Conservation (phyloP, 202 grass and related monocot genomes). For the Schoenoplectus tabernaemontani region DNA sequence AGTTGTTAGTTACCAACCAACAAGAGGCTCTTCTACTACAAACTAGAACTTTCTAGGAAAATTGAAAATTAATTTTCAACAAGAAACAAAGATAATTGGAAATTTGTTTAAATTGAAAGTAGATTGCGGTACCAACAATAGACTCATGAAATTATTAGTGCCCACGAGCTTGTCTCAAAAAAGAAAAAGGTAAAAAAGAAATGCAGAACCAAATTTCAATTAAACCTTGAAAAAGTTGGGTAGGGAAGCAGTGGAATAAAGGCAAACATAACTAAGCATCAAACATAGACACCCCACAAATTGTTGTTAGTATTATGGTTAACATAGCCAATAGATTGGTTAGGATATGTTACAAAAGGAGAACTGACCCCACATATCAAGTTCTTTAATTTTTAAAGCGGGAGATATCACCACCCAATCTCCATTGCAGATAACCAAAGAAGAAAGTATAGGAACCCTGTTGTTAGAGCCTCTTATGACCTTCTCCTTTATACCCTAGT, state of each 20-base stretch:
- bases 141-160: too few relatives aligned
- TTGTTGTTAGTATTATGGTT: not conserved
- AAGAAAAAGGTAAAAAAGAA: not conserved
- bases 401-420: not conserved
- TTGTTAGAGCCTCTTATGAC: not conserved
- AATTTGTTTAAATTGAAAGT: not conserved
- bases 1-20: not conserved
- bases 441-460: conserved; percentile 5
- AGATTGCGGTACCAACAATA: too few relatives aligned
- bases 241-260: conserved; percentile 8
- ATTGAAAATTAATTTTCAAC: not conserved
- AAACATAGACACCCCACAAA: not conserved
- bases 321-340: not conserved
- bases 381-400: not conserved
- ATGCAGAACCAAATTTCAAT: not conserved
- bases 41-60: not conserved
- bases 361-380: not conserved
- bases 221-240: not conserved
- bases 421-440: not conserved
- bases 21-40: not conserved
- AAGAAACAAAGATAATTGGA: not conserved
- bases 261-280: not conserved
- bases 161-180: not conserved
- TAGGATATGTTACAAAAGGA: not conserved
- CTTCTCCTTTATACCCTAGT: not conserved